Evolutionary conservation across 2,329 filamentous ascomycete genomes (phyloP), one percentile per base, ranked within the genome.

Genomic region (Paramyrothecium roridum): DNA sequence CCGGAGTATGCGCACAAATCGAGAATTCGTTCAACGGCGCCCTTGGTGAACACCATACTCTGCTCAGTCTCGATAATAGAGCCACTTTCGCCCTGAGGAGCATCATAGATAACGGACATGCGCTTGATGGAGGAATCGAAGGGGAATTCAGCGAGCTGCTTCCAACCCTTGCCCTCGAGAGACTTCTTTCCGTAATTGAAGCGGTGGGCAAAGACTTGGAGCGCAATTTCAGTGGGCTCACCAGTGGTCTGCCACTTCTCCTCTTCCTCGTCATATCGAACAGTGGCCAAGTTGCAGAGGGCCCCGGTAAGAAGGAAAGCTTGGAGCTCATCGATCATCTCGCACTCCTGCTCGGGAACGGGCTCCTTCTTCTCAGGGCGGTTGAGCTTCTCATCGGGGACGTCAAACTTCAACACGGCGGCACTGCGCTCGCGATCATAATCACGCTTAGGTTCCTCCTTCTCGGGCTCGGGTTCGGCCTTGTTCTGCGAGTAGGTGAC

Each of bases 41-140:
- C 84, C 67, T 87, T 87, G 58, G 81, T 83, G 60, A 85, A 85
- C 6, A 86, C 76, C 57, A 82, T 65, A 60, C 80, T 83, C 61
- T 74, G 76, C 4, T 73, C 65, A 1, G 70, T 63, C n/a, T 74
- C 67, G 16, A 73, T 65, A 12, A 76, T 70, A 20, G 67, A 72
- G 11, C 67, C 67, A 2, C 67, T 70, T 37, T 78, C 73, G 8
- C 68, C 67, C 6, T 65, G 60, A 1, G 80, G 80, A 7, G 72
- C 72, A 50, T 83, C 77, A 71, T 89, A 91, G 48, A 91, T 80
- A 54, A 91, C 88, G 10, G 87, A 89, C 89, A 92, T 92, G 63
- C 87, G 85, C 79, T 92, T 92, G 67, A 91, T 84, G 63, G 81
- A 81, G 54, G 86, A 90, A 69, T 92, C 88, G 65, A 92, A 93